Evolutionary conservation across 2,329 filamentous ascomycete genomes (phyloP), one percentile per base, ranked within the genome.

Genomic region (Helotiales sp.): DNA sequence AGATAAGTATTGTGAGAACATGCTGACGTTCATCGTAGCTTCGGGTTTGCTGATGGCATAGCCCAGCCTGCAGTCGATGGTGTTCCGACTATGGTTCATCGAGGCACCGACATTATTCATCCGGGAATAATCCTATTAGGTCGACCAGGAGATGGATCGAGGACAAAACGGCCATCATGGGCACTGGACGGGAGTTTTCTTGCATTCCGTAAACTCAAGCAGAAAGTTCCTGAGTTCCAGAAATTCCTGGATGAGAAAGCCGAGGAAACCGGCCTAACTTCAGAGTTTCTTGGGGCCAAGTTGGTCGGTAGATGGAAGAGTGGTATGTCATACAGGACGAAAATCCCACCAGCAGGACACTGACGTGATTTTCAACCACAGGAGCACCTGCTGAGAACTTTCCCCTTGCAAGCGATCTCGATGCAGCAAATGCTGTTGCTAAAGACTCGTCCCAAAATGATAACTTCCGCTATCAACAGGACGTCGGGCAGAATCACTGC

Each of bases 191-290:
- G 82, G 4, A 82, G 80, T 69, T 82, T 82, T 65, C 74, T 83
- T 10, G 79, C 76, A 32, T 80, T 83, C 70, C 80, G 81, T 13
- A 79, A 82, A 54, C 76, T 83, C 2, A 75, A 79, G 61, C 81
- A 84, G 67, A 77, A 80, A 4, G 81, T 83, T 6, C 81, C 79
- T 1, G 82, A 82, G 54, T 83, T 82, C 57, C 72, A 83, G 61
- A 74, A 75, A 6, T 82, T 80, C 69, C 64, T 82, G 15, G 73
- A 79, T 24, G 30, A 15, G 10, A 8, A 24, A 40, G 70, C 32
- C 34, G 24, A 75, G 1, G 77, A 78, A 28, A 75, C 76, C 3
- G 63, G 70, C 45, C 76, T 67, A n/a, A 74, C 69, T 37, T 69
- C 76, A 22, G 77, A 80, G 40, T 77, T 81, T 28, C 77, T 83